Evolutionary conservation across 1,284 basidiomycete genomes (phyloP).

Genomic region (Erythrobasidium hasegawianum): DNA sequence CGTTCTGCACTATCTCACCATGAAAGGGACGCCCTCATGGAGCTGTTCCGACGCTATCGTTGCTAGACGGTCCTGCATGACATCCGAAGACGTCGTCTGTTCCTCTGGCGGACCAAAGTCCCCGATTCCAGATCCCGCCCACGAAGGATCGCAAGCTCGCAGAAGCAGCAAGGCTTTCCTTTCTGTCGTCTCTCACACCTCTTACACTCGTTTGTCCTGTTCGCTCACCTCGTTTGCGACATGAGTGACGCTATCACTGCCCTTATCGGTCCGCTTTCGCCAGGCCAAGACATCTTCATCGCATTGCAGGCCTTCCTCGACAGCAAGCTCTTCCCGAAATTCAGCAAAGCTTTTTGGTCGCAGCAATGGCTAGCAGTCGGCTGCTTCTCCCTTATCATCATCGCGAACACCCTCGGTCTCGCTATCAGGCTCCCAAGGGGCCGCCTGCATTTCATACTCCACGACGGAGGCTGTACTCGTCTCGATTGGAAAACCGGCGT

Average conservation of each 20-base stretch:
- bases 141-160: too few species aligned
- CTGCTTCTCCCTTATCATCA: not conserved
- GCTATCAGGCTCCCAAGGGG: not conserved
- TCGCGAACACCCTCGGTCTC: not conserved
- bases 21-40: too few species aligned
- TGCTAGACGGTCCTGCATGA: too few species aligned
- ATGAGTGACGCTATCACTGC: not conserved
- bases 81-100: too few species aligned
- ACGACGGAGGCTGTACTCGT: constrained; percentile 20
- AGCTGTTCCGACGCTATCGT: too few species aligned
- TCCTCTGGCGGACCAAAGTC: too few species aligned
- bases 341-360: constrained; percentile 8
- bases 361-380: not conserved
- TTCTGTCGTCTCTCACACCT: not conserved
- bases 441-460: constrained; percentile 13
- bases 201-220: not conserved
- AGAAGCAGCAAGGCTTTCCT: too few species aligned
- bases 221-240: not conserved
- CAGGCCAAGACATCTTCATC: constrained; percentile 8
- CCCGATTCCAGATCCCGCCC: too few species aligned
- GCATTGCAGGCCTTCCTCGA: constrained; percentile 10
- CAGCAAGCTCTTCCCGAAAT: constrained; percentile 4
- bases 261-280: constrained; percentile 1
- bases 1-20: too few species aligned
- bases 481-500: constrained; percentile 10